phyloP scores from a whole-genome alignment of 1,284 basidiomycete species.

The Porphyrellus sp. region DNA sequence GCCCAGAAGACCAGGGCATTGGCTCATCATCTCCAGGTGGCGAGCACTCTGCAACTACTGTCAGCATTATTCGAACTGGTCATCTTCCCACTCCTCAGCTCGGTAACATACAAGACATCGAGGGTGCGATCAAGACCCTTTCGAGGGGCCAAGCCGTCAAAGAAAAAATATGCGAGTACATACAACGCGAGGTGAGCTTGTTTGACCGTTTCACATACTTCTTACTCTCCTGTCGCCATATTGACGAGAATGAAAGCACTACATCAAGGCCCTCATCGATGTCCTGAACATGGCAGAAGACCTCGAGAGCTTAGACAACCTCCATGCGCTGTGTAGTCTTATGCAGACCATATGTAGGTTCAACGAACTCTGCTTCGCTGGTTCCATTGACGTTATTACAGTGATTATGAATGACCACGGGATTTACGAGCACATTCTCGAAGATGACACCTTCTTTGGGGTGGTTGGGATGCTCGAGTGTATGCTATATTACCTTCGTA shows the following conservation, averaged over 20 bases:
- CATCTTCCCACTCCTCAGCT: constrained; percentile 69
- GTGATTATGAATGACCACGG: constrained; percentile 95
- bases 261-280: constrained; percentile 83
- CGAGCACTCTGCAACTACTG: constrained; percentile 58
- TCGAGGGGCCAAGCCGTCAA: constrained; percentile 64
- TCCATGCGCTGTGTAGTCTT: constrained; percentile 88
- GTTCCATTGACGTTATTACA: constrained; percentile 36
- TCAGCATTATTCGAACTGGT: constrained; percentile 64
- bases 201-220: background rate
- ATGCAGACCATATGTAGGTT: constrained; percentile 93
- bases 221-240: background rate
- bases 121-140: constrained; percentile 69
- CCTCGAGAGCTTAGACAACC: constrained; percentile 81
- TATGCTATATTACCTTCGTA: constrained; percentile 42
- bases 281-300: constrained; percentile 90
- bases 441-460: constrained; percentile 90
- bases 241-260: constrained; percentile 55
- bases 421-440: constrained; percentile 92
- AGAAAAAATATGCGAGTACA: constrained; percentile 81
- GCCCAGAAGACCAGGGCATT: constrained; percentile 45
- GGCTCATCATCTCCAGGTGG: constrained; percentile 58
- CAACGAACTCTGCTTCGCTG: constrained; percentile 1
- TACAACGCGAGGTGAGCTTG: constrained; percentile 63
- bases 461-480: constrained; percentile 98
- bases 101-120: constrained; percentile 73